phyloP scores from a whole-genome alignment of 352 stramenopile genomes.

The Globisporangium carolinianum region DNA sequence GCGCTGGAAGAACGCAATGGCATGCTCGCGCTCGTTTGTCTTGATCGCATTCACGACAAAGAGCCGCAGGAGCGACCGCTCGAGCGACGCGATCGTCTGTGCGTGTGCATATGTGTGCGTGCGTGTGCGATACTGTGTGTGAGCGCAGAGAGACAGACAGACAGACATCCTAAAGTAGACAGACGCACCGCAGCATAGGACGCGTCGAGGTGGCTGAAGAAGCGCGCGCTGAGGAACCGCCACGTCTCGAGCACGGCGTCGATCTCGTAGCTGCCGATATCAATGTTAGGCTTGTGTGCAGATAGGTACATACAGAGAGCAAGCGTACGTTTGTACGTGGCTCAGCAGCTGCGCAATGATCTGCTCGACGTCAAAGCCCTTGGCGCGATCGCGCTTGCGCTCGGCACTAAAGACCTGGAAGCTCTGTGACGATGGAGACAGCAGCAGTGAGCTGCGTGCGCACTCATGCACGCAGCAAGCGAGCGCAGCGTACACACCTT shows the following conservation, averaged over 20 bases:
- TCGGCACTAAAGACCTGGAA: constrained; percentile 73
- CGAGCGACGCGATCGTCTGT: constrained; percentile 59
- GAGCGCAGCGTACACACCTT: constrained; percentile 23
- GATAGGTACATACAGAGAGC: neutral
- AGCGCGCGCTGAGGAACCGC: constrained; percentile 71
- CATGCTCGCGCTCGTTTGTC: constrained; percentile 55
- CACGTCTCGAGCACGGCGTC: constrained; percentile 74
- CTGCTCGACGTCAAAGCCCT: constrained; percentile 75
- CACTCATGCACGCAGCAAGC: neutral
- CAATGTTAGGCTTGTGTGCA: neutral
- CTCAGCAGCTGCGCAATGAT: constrained; percentile 61
- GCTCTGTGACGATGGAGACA: constrained; percentile 27
- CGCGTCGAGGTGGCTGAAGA: constrained; percentile 73
- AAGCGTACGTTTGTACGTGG: constrained; percentile 44
- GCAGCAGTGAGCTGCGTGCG: neutral
- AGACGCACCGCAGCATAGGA: constrained; percentile 51
- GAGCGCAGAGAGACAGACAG: neutral
- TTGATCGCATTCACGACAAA: constrained; percentile 80
- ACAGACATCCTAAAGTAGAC: neutral
- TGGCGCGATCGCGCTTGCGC: constrained; percentile 61
- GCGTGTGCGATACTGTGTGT: too few species aligned
- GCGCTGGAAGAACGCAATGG: constrained; percentile 66
- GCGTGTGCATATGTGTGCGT: neutral
- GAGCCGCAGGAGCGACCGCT: constrained; percentile 58
- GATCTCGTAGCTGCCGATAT: constrained; percentile 47